These are phyloP conservation scores for Vairimorpha necatrix DNA, from an alignment of 371 early-diverging fungal species.

Conservation along the genomic window DNA sequence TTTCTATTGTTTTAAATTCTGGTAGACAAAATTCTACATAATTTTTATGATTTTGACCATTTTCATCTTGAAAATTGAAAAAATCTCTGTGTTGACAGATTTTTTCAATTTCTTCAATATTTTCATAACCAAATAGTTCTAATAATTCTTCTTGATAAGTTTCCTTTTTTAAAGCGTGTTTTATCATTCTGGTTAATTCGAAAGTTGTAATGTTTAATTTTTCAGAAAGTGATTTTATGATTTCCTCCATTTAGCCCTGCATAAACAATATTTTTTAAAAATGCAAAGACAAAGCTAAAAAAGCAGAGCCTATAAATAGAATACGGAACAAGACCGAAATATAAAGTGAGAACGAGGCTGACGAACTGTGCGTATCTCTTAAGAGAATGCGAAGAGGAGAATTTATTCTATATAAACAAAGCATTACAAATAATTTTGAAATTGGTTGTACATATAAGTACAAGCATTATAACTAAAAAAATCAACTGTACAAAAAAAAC, in stretches of 20 bases:
- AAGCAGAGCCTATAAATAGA: no score
- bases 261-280: conserved; percentile 11
- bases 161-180: conserved; percentile 32
- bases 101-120: conserved; percentile 44
- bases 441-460: no score
- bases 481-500: no score
- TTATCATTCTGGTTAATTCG: conserved; percentile 46
- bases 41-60: conserved; percentile 3
- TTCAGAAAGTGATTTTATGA: conserved; percentile 20
- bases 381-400: no score
- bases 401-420: no score
- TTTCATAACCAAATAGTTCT: conserved; percentile 60
- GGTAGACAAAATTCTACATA: conserved; percentile 49
- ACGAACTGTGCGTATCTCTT: neutral
- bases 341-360: no score
- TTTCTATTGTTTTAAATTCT: conserved; percentile 15
- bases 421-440: no score
- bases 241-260: conserved; percentile 41
- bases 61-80: neutral
- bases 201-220: conserved; percentile 36
- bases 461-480: no score
- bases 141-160: conserved; percentile 50
- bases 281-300: neutral
- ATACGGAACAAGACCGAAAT: no score
- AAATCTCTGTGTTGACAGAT: conserved; percentile 39